Evolutionary conservation across 2,329 filamentous ascomycete species (phyloP), one percentile per base, ranked within the genome.

Genomic region (Botryotinia convoluta): DNA sequence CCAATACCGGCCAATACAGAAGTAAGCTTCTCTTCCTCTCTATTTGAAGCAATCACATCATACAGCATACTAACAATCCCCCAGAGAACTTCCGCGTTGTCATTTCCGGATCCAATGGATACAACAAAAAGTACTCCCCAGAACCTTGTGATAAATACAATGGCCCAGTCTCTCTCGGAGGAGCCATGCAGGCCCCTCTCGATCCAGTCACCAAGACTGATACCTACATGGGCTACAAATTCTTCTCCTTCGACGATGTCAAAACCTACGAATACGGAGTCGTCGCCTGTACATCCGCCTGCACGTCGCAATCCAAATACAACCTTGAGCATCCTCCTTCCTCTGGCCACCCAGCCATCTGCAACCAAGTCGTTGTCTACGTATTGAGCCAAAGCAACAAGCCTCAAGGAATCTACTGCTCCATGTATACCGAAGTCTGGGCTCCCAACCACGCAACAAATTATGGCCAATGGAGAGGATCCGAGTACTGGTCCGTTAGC

Each of bases 51-150:
- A 26, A 4, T n/a, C 9, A 32, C 8, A 22, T 29, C 10, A 20
- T 9, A 22, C 3, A 51, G 29, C 35, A 72, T 74, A 63, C 74
- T 62, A 45, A 26, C 14, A 65, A n/a, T 16, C n/a, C 6, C n/a
- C 10, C 18, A 60, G 77, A 75, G 48, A 51, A 77, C 32, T 81
- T 85, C 82, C 75, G 81, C 3, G 82, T 85, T 44, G 81, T 83
- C 42, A 83, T 85, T 61, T 80, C 83, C 37, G 84, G 83, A 18
- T 84, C 82, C 51, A 85, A 85, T 73, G 84, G 83, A 6, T 83
- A 84, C 75, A 80, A 80, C 77, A 81, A 79, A 73, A 76, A 72
- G 5, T 72, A 77, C 3, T 75, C 77, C 26, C 20, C 71, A 1
- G 62, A 79, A 1, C 8, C 32, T 10, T 64, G 54, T 7, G 20